Conservation (phyloP, 148 eudicot species). For the Rhododendron kiyosumense region DNA sequence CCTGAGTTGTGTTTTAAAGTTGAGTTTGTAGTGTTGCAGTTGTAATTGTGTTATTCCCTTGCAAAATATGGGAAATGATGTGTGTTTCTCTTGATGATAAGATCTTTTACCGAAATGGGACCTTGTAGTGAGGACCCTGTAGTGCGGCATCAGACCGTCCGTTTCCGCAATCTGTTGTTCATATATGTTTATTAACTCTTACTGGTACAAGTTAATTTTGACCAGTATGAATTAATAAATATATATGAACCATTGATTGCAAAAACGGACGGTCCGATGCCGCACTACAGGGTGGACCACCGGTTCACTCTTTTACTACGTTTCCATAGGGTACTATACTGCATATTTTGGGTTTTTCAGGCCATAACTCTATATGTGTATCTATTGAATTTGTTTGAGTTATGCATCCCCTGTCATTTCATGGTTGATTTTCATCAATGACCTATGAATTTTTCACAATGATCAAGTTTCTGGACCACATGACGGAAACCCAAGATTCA, state of each 20-base stretch:
- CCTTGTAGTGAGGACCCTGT: too few species aligned
- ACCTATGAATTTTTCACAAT: not conserved
- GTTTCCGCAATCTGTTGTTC: too few species aligned
- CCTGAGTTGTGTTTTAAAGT: too few species aligned
- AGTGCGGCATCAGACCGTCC: too few species aligned
- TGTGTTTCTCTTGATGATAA: not conserved
- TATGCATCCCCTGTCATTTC: not conserved
- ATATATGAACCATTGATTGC: too few species aligned
- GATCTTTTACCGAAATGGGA: not conserved
- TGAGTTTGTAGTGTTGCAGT: too few species aligned
- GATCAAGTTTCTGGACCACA: not conserved
- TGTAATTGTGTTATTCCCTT: not conserved
- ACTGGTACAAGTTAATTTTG: too few species aligned
- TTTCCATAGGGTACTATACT: not conserved
- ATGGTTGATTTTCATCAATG: not conserved
- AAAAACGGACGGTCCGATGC: too few species aligned
- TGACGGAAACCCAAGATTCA: not conserved
- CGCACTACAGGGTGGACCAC: too few species aligned
- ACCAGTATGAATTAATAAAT: too few species aligned
- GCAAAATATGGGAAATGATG: not conserved
- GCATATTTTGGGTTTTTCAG: not conserved
- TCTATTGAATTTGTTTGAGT: not conserved
- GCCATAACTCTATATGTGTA: not conserved
- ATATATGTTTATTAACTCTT: too few species aligned
- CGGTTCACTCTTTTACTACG: too few species aligned